phyloP scores from a whole-genome alignment of 306 rosid genomes.

The Abrus pulchellus region DNA sequence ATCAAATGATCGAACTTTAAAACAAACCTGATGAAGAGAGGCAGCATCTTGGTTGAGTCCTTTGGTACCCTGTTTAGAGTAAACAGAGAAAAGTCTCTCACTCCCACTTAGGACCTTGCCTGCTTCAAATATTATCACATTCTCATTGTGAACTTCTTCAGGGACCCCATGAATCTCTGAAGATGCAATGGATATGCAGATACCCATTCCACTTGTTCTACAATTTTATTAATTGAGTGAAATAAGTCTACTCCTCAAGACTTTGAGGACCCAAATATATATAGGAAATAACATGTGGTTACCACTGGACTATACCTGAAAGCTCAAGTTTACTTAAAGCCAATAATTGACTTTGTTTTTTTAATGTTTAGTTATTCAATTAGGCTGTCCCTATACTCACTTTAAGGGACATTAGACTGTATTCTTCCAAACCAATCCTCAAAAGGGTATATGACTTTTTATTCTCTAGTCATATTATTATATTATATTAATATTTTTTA shows the following conservation, averaged over 20 bases:
- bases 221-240: neutral
- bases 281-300: constrained; percentile 24
- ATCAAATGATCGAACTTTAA: neutral
- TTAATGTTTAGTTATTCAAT: constrained; percentile 42
- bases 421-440: neutral
- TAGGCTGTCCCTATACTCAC: constrained; percentile 50
- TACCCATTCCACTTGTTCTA: constrained; percentile 63
- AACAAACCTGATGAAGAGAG: constrained; percentile 71
- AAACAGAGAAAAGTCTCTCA: constrained; percentile 55
- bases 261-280: constrained; percentile 41
- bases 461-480: constrained; percentile 20
- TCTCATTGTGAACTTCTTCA: constrained; percentile 51
- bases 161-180: constrained; percentile 61
- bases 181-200: constrained; percentile 68
- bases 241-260: neutral
- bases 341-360: constrained; percentile 44
- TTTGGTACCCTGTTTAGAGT: constrained; percentile 69
- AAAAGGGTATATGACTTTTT: constrained; percentile 39
- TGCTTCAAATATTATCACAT: constrained; percentile 48
- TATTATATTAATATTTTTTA: constrained; percentile 10
- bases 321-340: constrained; percentile 36
- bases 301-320: constrained; percentile 29
- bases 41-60: constrained; percentile 86
- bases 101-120: constrained; percentile 18
- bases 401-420: constrained; percentile 46